Percentiles rank a stretch among this genome's conserved stretches.
Conservation (phyloP, 2,329 filamentous ascomycete species). For the Decorospora gaudefroyi region DNA sequence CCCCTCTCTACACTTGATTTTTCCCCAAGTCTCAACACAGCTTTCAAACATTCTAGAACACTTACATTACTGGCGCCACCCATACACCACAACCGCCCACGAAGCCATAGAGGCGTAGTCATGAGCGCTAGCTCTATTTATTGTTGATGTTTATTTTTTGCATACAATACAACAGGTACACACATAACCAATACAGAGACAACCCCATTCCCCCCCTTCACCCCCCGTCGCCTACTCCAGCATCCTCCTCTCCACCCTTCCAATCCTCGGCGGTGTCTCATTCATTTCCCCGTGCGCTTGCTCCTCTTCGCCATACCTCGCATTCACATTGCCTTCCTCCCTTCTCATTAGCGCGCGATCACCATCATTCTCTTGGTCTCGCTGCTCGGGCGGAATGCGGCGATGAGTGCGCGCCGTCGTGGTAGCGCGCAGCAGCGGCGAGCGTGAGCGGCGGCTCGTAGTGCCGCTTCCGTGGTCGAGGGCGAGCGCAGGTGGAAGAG, state of each 20-base stretch:
- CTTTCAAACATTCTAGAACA: conserved; percentile 5
- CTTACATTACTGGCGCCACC: conserved; percentile 1
- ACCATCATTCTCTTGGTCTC: conserved; percentile 45
- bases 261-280: conserved; percentile 46
- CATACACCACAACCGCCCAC: conserved; percentile 11
- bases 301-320: conserved; percentile 31
- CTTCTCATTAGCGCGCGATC: conserved; percentile 31
- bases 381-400: conserved; percentile 28
- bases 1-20: not conserved
- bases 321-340: conserved; percentile 26
- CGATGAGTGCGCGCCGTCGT: conserved; percentile 12
- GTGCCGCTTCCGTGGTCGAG: conserved; percentile 20
- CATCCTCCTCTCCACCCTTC: conserved; percentile 38
- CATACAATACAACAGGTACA: conserved; percentile 2
- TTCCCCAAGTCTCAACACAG: conserved; percentile 1
- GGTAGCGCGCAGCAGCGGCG: conserved; percentile 5
- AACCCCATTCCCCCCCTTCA: too few relatives aligned
- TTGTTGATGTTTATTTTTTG: not conserved
- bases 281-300: conserved; percentile 35
- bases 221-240: not conserved
- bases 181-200: too few relatives aligned
- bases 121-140: too few relatives aligned
- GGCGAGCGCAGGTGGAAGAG: conserved; percentile 7
- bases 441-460: conserved; percentile 17
- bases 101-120: conserved; percentile 26